These are phyloP conservation scores for Candida pini DNA, from an alignment of 805 yeast species.

Conservation along the genomic window DNA sequence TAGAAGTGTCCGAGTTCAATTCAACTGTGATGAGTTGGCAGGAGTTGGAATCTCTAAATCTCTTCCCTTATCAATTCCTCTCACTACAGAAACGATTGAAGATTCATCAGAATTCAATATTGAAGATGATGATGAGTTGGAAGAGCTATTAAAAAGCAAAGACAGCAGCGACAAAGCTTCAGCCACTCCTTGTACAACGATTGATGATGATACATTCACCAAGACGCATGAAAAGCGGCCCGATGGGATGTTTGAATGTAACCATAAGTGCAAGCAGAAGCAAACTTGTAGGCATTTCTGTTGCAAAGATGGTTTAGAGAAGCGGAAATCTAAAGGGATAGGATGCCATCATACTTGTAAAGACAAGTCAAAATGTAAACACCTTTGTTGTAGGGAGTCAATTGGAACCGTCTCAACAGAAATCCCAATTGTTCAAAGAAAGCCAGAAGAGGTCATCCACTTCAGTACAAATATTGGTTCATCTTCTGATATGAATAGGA, in stretches of 20 bases:
- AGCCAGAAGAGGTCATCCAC: not conserved
- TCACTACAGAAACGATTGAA: conserved; percentile 1
- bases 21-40: conserved; percentile 36
- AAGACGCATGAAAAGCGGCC: conserved; percentile 11
- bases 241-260: conserved; percentile 31
- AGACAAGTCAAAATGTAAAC: conserved; percentile 36
- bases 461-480: too few species aligned
- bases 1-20: conserved; percentile 24
- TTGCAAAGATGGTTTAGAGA: conserved; percentile 36
- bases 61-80: conserved; percentile 1
- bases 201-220: too few species aligned
- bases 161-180: too few species aligned
- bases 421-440: not conserved
- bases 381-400: conserved; percentile 19
- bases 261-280: conserved; percentile 37
- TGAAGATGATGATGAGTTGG: conserved; percentile 14
- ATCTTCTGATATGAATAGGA: too few species aligned
- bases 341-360: conserved; percentile 39
- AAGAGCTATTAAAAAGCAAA: conserved; percentile 1
- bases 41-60: conserved; percentile 16
- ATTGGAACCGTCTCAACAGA: too few species aligned
- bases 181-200: too few species aligned
- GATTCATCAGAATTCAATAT: conserved; percentile 12
- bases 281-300: conserved; percentile 41
- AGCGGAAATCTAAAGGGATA: conserved; percentile 1